Conservation (phyloP, 108 stramenopile genomes). For the Seminavis robusta region DNA sequence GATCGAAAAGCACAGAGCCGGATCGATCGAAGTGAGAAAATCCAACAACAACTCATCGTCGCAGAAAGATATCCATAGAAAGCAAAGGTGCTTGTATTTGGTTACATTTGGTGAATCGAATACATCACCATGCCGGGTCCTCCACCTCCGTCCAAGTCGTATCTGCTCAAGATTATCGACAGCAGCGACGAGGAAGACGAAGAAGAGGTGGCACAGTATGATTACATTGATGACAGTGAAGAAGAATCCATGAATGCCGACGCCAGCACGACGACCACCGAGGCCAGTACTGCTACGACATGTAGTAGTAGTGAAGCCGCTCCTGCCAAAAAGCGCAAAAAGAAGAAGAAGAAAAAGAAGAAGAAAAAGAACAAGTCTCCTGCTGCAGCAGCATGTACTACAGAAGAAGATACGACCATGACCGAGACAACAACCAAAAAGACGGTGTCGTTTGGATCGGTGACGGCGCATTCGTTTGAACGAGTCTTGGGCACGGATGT, state of each 20-base stretch:
- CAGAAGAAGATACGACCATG: neutral
- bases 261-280: slow-evolving; percentile 44
- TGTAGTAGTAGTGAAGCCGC: neutral
- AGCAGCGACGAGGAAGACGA: slow-evolving; percentile 50
- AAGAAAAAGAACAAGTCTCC: slow-evolving; percentile 29
- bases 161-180: slow-evolving; percentile 54
- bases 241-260: slow-evolving; percentile 19
- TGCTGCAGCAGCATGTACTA: neutral
- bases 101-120: too few relatives aligned
- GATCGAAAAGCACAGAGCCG: too few relatives aligned
- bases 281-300: neutral
- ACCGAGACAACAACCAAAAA: too few relatives aligned
- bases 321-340: slow-evolving; percentile 33
- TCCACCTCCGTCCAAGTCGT: slow-evolving; percentile 77
- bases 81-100: too few relatives aligned
- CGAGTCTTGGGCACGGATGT: slow-evolving; percentile 52
- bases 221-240: neutral
- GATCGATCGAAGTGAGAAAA: too few relatives aligned
- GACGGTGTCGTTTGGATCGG: slow-evolving; percentile 39
- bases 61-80: too few relatives aligned
- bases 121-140: slow-evolving; percentile 71
- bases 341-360: slow-evolving; percentile 33
- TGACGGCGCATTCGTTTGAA: slow-evolving; percentile 33
- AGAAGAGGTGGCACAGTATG: neutral
- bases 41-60: too few relatives aligned